Base-by-base conservation (phyloP, 2,329 filamentous ascomycete genomes). In the Setomelanomma holmii region DNA sequence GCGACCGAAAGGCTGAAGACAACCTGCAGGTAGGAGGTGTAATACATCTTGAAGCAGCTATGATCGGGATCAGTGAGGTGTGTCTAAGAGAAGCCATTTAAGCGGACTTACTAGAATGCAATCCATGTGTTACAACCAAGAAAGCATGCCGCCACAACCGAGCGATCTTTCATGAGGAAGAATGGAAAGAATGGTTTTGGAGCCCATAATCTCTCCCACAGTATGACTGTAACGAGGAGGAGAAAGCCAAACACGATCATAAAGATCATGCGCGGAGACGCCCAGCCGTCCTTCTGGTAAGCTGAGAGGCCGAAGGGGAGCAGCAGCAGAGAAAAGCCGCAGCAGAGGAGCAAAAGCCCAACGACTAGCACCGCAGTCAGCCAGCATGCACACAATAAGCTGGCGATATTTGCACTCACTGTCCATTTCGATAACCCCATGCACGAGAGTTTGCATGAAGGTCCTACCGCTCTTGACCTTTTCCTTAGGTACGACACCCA, bases 341-440 rank as follows among this genome's bases (percentile, higher is more conserved):
- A 76, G 1, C 81, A 79, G 47, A 89, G 77, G 2, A 89, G 76
- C 10, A 89, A 40, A n/a, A 88, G 74, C 11, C 88, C 87, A n/a
- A 85, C 41, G 1, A 84, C 64, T 61, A 19, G 2, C 11, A n/a
- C 19, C 3, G 3, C 3, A 3, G 14, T 49, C 11, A 49, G 39
- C 8, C 7, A 17, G n/a, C n/a, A n/a, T n/a, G n/a, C n/a, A n/a
- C n/a, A n/a, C n/a, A n/a, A n/a, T n/a, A n/a, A n/a, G n/a, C n/a
- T n/a, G n/a, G 8, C 7, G 12, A n/a, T n/a, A 8, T 5, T 19
- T 14, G 12, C 12, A 39, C 53, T 49, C 39, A 56, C 60, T 47
- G 66, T 90, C 88, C 55, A 89, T 86, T 61, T 89, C 84, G 46
- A 82, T 75, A 11, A 77, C 64, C 71, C 87, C 88, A 66, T 84